These are phyloP conservation scores for Phragmites australis DNA, from an alignment of 176 grass and related monocot genomes.

Conservation along the genomic window DNA sequence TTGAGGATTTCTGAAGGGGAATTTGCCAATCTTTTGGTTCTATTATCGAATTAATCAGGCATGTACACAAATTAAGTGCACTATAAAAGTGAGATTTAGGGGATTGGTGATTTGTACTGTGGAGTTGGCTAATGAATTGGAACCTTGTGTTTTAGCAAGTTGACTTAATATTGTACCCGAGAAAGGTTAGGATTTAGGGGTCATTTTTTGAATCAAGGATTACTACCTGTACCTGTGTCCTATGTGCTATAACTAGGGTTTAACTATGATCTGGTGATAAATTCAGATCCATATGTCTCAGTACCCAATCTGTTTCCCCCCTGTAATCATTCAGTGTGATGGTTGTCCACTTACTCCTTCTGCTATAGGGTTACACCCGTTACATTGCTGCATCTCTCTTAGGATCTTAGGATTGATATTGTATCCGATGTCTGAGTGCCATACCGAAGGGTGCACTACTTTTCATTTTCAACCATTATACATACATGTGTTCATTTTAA, in stretches of 20 bases:
- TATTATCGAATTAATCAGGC: neutral
- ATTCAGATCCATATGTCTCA: neutral
- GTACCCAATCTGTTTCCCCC: neutral
- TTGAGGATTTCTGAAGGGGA: neutral
- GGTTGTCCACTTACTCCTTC: neutral
- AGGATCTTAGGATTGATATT: neutral
- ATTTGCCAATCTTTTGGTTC: neutral
- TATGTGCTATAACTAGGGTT: neutral
- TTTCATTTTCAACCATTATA: slow-evolving; percentile 10
- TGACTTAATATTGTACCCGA: neutral
- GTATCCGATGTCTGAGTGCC: neutral
- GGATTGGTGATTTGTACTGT: neutral
- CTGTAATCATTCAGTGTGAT: neutral
- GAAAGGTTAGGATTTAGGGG: neutral
- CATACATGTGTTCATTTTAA: neutral
- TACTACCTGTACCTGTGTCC: neutral
- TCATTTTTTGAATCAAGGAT: neutral
- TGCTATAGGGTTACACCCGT: neutral
- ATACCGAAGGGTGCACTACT: neutral
- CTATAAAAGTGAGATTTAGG: neutral
- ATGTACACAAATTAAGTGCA: neutral
- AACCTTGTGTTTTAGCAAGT: neutral
- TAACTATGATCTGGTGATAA: neutral
- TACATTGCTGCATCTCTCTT: neutral
- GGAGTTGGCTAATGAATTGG: too few relatives aligned